phyloP scores from a whole-genome alignment of 768 basidiomycete genomes.

The Hemileccinum rubropunctum region DNA sequence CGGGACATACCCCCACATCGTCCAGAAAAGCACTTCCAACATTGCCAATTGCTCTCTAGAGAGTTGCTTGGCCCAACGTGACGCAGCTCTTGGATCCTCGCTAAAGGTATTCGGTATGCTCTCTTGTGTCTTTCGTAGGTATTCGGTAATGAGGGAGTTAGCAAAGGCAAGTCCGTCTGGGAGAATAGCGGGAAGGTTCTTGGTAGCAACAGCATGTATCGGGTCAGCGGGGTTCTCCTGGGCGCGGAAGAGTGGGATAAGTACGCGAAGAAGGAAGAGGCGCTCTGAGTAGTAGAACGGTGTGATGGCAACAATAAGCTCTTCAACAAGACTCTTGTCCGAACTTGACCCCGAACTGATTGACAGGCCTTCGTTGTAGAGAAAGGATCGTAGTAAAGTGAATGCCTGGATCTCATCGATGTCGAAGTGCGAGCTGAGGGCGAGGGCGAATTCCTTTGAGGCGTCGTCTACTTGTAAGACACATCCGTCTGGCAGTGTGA shows the following conservation, averaged over 20 bases:
- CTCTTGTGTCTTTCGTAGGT: conserved; percentile 49
- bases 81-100: conserved; percentile 55
- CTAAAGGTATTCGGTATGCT: conserved; percentile 43
- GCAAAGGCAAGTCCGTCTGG: conserved; percentile 66
- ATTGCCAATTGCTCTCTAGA: conserved; percentile 74
- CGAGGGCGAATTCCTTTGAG: conserved; percentile 66
- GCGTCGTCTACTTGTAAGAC: conserved; percentile 60
- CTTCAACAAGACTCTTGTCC: conserved; percentile 34
- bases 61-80: conserved; percentile 74
- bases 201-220: conserved; percentile 50
- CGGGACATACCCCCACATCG: conserved; percentile 73
- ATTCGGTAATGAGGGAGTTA: conserved; percentile 56
- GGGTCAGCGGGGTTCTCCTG: conserved; percentile 56
- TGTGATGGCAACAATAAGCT: conserved; percentile 61
- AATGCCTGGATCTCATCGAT: conserved; percentile 83
- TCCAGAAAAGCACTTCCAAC: conserved; percentile 86
- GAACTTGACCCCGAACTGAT: conserved; percentile 43
- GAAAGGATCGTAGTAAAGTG: conserved; percentile 69
- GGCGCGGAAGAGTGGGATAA: conserved; percentile 75
- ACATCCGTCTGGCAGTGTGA: conserved; percentile 67
- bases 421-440: conserved; percentile 68
- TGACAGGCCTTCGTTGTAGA: conserved; percentile 74
- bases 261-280: conserved; percentile 62
- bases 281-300: conserved; percentile 83
- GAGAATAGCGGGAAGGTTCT: conserved; percentile 57